Base-by-base conservation (phyloP, 1,139 yeast genomes). In the Petasospora rhodanensis region DNA sequence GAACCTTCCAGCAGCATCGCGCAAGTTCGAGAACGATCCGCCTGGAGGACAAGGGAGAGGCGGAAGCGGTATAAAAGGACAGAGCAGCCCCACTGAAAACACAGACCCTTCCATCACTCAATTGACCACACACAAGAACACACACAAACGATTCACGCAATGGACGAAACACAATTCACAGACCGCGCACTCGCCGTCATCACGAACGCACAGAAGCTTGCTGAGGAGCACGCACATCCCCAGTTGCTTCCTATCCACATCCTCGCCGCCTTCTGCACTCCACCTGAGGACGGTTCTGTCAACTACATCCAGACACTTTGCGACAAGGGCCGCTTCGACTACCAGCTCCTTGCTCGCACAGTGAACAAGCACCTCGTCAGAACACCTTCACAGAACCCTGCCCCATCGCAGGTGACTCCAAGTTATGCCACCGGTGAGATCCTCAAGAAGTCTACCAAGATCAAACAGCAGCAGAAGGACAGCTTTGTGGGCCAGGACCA, bases 401-500 rank as follows among this genome's bases (percentile, higher is more conserved):
- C 97, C 10, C 95, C 95, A 6, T 70, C 76, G 11, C 83, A 81
- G 42, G 66, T 84, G 7, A 67, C 80, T 30, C 80, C 89, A 35
- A 70, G 83, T 37, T 74, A 80, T 38, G 75, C 81, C 15, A 61
- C 82, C n/a, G 81, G 81, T 11, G 81, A 79, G 56, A 72, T 85
- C 18, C 61, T 86, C 35, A 70, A 73, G 43, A 73, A 73, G 28
- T 89, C 95, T 12, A 70, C 70, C 28, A 82, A 85, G 54, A 76
- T 86, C 47, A 82, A 83, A 60, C 69, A 77, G 34, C 84, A 82
- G 51, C 99, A 91, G 56, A 91, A 91, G 59, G 99, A 91, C 60
- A 69, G 79, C 22, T 91, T 75, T 54, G 74, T 91, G 39, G 98
- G 96, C 2, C 97, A 91, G 62, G 99, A 91, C 60, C 99, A 91